Conservation (phyloP, 768 basidiomycete genomes). For the Suillus discolor region DNA sequence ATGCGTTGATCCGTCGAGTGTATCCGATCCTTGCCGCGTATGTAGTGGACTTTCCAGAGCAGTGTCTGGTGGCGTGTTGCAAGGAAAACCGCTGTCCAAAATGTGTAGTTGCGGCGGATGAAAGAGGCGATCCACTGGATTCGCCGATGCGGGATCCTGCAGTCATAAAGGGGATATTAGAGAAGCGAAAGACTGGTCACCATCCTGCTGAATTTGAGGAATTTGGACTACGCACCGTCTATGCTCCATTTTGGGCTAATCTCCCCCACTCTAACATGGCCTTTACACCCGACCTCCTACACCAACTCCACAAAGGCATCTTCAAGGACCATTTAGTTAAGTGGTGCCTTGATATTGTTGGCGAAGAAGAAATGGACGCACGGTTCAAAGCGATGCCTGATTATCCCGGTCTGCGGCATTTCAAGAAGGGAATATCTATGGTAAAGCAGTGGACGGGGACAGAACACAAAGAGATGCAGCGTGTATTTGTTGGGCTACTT, state of each 20-base stretch:
- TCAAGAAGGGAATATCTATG: slow-evolving; percentile 43
- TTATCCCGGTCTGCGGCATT: slow-evolving; percentile 28
- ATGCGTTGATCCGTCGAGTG: slow-evolving; percentile 15
- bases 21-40: slow-evolving; percentile 27
- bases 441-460: slow-evolving; percentile 46
- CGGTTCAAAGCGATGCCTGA: slow-evolving; percentile 18
- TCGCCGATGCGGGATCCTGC: slow-evolving; percentile 1
- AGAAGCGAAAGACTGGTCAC: slow-evolving; percentile 7
- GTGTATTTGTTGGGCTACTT: slow-evolving; percentile 36
- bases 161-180: background rate
- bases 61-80: slow-evolving; percentile 18
- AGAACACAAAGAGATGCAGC: slow-evolving; percentile 42
- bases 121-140: slow-evolving; percentile 9
- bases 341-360: slow-evolving; percentile 32
- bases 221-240: background rate
- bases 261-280: slow-evolving; percentile 42
- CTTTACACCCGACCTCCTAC: slow-evolving; percentile 46
- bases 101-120: background rate
- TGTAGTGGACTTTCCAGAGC: slow-evolving; percentile 27
- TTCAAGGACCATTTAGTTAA: slow-evolving; percentile 46
- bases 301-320: slow-evolving; percentile 50
- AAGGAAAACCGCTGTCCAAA: slow-evolving; percentile 16
- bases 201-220: slow-evolving; percentile 9
- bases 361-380: slow-evolving; percentile 17
- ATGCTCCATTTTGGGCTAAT: slow-evolving; percentile 43